Conservation (phyloP, 129 eudicot species). For the Erigeron canadensis region DNA sequence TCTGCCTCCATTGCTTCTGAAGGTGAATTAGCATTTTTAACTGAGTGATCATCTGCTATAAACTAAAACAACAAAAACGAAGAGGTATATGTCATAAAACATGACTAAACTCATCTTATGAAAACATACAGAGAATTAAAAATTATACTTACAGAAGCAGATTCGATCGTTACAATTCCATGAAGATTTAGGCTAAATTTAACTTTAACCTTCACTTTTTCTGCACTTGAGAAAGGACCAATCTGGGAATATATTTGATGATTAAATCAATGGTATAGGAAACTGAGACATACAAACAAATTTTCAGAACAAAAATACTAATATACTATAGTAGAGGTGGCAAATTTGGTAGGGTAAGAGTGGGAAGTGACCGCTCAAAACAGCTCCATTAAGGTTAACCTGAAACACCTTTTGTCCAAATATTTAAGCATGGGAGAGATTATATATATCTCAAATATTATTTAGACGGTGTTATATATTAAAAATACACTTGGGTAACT, state of each 20-base stretch:
- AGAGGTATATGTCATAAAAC: constrained; percentile 2
- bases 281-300: not conserved
- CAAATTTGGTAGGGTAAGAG: not conserved
- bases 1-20: constrained; percentile 46
- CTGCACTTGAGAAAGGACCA: constrained; percentile 65
- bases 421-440: no score
- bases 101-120: constrained; percentile 2
- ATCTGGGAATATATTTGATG: constrained; percentile 44
- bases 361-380: not conserved
- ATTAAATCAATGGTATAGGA: not conserved
- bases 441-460: no score
- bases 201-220: constrained; percentile 61
- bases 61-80: constrained; percentile 43
- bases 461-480: no score
- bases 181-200: constrained; percentile 68
- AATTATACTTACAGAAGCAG: constrained; percentile 69
- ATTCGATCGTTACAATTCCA: constrained; percentile 66
- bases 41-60: constrained; percentile 43
- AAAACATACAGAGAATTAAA: not conserved
- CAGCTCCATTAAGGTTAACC: not conserved
- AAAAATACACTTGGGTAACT: no score
- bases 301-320: not conserved
- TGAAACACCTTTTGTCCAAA: not conserved
- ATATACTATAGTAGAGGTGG: not conserved
- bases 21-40: constrained; percentile 32